Percentiles rank a stretch among this genome's conserved stretches.
phyloP scores from a whole-genome alignment of 805 yeast genomes.

The Diddensiella caesifluorescens region DNA sequence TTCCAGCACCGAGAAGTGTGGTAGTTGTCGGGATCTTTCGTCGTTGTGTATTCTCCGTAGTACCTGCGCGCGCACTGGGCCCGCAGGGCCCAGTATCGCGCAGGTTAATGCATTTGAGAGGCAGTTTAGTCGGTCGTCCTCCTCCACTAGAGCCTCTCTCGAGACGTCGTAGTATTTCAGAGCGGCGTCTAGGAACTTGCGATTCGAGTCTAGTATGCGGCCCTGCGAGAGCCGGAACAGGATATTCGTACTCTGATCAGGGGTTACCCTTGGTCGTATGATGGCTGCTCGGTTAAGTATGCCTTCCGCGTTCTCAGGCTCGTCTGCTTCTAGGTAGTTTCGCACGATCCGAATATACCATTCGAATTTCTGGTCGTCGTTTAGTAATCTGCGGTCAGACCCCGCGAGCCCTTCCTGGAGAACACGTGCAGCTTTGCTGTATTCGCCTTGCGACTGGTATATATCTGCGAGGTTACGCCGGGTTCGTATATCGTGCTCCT shows the following conservation, averaged over 20 bases:
- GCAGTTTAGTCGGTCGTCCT: slow-evolving; percentile 23
- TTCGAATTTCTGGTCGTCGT: slow-evolving; percentile 23
- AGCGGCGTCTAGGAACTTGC: slow-evolving; percentile 29
- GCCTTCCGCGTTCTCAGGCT: slow-evolving; percentile 26
- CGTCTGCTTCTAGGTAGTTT: slow-evolving; percentile 25
- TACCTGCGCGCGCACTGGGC: slow-evolving; percentile 28
- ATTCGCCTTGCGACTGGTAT: slow-evolving; percentile 19
- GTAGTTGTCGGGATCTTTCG: slow-evolving; percentile 21
- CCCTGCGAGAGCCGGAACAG: slow-evolving; percentile 31
- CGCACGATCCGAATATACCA: slow-evolving; percentile 26
- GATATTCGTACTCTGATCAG: slow-evolving; percentile 16
- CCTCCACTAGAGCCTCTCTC: slow-evolving; percentile 22
- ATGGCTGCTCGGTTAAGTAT: slow-evolving; percentile 25
- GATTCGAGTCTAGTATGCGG: slow-evolving; percentile 27
- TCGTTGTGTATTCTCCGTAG: slow-evolving; percentile 27
- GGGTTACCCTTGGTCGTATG: slow-evolving; percentile 19
- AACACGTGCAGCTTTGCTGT: slow-evolving; percentile 23
- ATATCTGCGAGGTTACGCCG: slow-evolving; percentile 26
- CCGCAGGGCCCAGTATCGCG: slow-evolving; percentile 31
- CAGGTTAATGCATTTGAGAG: slow-evolving; percentile 28
- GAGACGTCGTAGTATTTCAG: slow-evolving; percentile 28
- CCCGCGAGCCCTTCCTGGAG: slow-evolving; percentile 23
- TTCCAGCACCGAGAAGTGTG: slow-evolving; percentile 22
- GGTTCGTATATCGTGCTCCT: slow-evolving; percentile 23
- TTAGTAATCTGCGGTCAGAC: slow-evolving; percentile 19